Conservation (phyloP, 345 rosid species). For the Lepidium didymum region DNA sequence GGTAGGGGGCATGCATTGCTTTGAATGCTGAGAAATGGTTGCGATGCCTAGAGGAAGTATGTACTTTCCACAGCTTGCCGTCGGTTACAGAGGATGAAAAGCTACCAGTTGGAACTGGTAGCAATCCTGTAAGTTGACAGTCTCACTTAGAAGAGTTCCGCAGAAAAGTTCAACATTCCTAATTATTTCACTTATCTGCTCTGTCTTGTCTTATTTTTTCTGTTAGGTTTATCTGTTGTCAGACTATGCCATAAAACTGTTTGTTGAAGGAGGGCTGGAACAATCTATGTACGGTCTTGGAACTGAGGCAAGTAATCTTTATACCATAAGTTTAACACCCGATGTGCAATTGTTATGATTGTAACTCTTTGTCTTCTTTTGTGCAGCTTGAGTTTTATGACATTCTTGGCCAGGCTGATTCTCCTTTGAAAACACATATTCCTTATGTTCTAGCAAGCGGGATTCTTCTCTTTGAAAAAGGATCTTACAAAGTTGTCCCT, state of each 20-base stretch:
- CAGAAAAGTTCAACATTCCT: not conserved
- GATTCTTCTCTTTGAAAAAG: conserved; percentile 60
- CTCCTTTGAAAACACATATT: conserved; percentile 54
- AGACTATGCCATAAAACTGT: conserved; percentile 67
- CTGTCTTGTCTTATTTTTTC: conserved; percentile 20
- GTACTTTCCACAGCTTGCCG: conserved; percentile 64
- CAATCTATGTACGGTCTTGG: conserved; percentile 73
- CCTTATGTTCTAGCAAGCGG: conserved; percentile 84
- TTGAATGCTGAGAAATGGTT: conserved; percentile 88
- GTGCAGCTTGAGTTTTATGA: conserved; percentile 84
- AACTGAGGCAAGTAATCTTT: conserved; percentile 55
- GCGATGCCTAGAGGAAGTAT: conserved; percentile 57
- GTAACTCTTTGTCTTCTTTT: conserved; percentile 17
- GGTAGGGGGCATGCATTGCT: conserved; percentile 87
- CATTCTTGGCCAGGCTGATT: conserved; percentile 37
- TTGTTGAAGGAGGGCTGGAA: conserved; percentile 83
- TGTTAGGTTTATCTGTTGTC: conserved; percentile 74
- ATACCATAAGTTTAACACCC: not conserved
- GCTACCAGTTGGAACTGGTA: conserved; percentile 92
- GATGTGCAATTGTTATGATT: conserved; percentile 15
- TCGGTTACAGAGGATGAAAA: conserved; percentile 54
- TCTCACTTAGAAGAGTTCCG: not conserved
- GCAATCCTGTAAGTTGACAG: conserved; percentile 82
- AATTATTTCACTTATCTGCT: not conserved
- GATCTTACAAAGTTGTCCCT: conserved; percentile 49